Base-by-base conservation (phyloP, 169 alveolate genomes). In the Plasmodium knowlesi region DNA sequence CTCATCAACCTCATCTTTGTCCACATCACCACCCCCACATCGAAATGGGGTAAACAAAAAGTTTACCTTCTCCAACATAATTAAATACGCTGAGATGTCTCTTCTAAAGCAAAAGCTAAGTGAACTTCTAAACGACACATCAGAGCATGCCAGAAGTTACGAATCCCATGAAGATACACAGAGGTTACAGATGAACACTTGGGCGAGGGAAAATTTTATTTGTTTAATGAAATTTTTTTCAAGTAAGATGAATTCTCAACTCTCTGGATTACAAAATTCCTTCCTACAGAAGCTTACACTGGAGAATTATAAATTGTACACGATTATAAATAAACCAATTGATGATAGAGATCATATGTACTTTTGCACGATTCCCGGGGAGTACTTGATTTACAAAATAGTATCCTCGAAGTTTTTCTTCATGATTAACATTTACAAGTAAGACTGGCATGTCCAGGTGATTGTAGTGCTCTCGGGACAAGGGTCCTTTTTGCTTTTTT, bases 181-280 rank as follows among this genome's bases (percentile, higher is more conserved):
- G 5, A 19, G 5, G 2, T 14, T 28, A 54, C 10, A 54, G 41
- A 28, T 14, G 9, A 32, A 53, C 25, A 0, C 6, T 19, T 25
- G 32, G 43, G 16, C 16, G 5, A 25, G 12, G 28, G 83, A 85
- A 50, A 39, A 70, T 76, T 22, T 73, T 14, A 50, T 74, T 74
- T 85, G 93, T 34, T 39, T 85, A 50, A 85, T 85, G 93, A 85
- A 85, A 85, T 8, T 30, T 4, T 3, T 85, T 0, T 85, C 85
- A 9, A 85, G 80, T 32, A 54, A 50, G 73, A 85, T 85, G 84
- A 76, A 70, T 30, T 50, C 5, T n/a, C 54, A 73, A n/a, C 16
- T 74, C 30, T 85, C 53, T 14, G 32, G 39, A 50, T 76, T 85
- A 25, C 54, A 73, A 85, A 16, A 57, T 3, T 57, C 79, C 5